Evolutionary conservation across 2,329 filamentous ascomycete genomes (phyloP), one percentile per base, ranked within the genome.

Genomic region (Chaetomiaceae sp.): DNA sequence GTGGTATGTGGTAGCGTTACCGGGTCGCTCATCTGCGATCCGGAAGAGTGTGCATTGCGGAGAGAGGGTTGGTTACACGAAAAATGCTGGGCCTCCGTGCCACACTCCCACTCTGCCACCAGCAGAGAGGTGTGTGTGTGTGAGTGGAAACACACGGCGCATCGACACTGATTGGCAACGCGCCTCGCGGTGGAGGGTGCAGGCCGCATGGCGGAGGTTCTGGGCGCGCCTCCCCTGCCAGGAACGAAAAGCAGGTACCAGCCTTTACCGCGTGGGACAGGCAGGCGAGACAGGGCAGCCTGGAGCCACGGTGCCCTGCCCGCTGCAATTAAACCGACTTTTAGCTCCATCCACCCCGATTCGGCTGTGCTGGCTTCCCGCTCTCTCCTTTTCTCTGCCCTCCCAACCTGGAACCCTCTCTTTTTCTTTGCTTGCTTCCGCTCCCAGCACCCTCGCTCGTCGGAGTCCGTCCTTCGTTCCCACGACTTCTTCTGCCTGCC

Each of bases 311-410:
- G 37, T 32, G 41, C 48, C 48, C 48, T 51, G 45, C 33, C 36
- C 39, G 40, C 20, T 48, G 49, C 49, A 54, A 54, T 54, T 47
- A 54, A 52, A 42, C 12, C 48, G 30, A 44, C 47, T 42, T 43
- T 45, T 48, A 48, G 50, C 50, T 53, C n/a, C 50, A 48, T 50
- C 44, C 50, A 50, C 47, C 40, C 42, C 47, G 46, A 45, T 48
- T 49, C 41, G 41, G 36, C 43, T 49, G 45, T n/a, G 40, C 50
- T 47, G 32, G 37, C 42, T 38, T 39, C 49, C 42, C 27, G 54
- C 48, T 53, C 54, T 50, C 51, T 56, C 44, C 47, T 51, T 47
- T 42, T 49, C 40, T 55, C 53, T 43, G 52, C 47, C 56, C 56
- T 59, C 49, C 54, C 60, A n/a, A n/a, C n/a, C n/a, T n/a, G n/a